These are phyloP conservation scores for Lipomyces yarrowii DNA, from an alignment of 1,139 yeast genomes.

Conservation along the genomic window DNA sequence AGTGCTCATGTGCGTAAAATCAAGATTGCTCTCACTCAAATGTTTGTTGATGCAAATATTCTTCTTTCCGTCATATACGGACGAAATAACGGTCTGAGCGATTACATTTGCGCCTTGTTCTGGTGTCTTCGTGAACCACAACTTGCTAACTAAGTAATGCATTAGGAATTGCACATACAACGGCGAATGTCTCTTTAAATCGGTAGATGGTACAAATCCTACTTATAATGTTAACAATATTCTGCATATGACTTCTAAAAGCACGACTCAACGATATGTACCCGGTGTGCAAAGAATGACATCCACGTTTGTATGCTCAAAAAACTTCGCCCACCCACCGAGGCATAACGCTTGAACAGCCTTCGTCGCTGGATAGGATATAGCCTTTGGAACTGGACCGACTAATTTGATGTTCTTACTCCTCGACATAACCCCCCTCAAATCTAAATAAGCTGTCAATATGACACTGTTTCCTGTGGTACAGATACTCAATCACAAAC, in stretches of 20 bases:
- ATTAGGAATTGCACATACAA: slow-evolving; percentile 10
- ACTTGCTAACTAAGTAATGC: slow-evolving; percentile 7
- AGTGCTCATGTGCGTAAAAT: slow-evolving; percentile 12
- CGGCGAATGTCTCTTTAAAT: not conserved
- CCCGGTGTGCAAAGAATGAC: slow-evolving; percentile 19
- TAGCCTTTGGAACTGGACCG: not conserved
- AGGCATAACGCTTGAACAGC: slow-evolving; percentile 28
- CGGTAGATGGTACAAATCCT: slow-evolving; percentile 9
- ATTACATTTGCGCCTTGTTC: slow-evolving; percentile 18
- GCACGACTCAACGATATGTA: not conserved
- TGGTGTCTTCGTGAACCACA: slow-evolving; percentile 14
- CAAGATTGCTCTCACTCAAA: not conserved
- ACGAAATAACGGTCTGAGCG: slow-evolving; percentile 14
- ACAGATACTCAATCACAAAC: not conserved
- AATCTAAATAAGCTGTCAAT: slow-evolving; percentile 1
- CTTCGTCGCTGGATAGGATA: slow-evolving; percentile 16
- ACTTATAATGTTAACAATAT: not conserved
- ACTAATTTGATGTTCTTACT: not conserved
- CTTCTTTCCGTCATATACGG: slow-evolving; percentile 10
- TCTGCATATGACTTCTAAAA: not conserved
- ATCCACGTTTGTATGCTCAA: slow-evolving; percentile 14
- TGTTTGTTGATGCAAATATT: slow-evolving; percentile 17
- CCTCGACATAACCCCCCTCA: not conserved
- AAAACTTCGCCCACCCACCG: slow-evolving; percentile 15
- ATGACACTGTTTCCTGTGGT: not conserved